Base-by-base conservation (phyloP, 2,329 filamentous ascomycete species). In the Saccharata proteae region DNA sequence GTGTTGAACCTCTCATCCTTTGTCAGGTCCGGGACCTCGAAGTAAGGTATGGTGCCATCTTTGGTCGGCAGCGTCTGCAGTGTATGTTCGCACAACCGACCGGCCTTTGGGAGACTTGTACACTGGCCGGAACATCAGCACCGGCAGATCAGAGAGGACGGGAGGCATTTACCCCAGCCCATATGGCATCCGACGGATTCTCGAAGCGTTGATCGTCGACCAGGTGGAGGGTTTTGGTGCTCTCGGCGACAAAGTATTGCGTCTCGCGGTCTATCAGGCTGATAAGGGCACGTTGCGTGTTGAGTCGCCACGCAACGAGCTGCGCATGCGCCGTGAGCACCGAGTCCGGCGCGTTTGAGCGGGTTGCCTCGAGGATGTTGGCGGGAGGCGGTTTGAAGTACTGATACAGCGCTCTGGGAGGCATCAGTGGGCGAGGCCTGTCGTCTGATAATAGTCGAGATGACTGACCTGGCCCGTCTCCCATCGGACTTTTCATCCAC, bases 191-290 rank as follows among this genome's bases (percentile, higher is more conserved):
- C 37, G 47, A 29, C 12, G 27, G 30, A 3, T 50, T 39, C 7
- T 61, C 54, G 23, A 47, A 48, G 3, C 46, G 37, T 4, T 40
- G 36, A 16, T 43, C 43, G 17, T 62, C 43, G 16, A 52, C 51
- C 7, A 65, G 44, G 30, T 50, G 50, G 5, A 58, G 41, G 1
- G 55, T 57, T 35, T 52, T 54, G 3, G 63, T 65, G 11, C 62
- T 58, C 42, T 70, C 66, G n/a, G 63, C 62, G 11, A 70, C 45
- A 16, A 68, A 59, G 35, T 63, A 67, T 38, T 67, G 63, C 14
- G 49, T 54, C 6, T 62, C 52, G 14, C 57, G 53, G 39, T 67
- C 65, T 32, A 69, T 61, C 8, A 69, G 50, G 37, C 57, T 62
- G 32, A 61, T 45, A 40, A 59, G 48, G 16, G 46, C 48, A 8